Conservation (phyloP, 169 alveolate genomes). For the Plasmodium chabaudi region DNA sequence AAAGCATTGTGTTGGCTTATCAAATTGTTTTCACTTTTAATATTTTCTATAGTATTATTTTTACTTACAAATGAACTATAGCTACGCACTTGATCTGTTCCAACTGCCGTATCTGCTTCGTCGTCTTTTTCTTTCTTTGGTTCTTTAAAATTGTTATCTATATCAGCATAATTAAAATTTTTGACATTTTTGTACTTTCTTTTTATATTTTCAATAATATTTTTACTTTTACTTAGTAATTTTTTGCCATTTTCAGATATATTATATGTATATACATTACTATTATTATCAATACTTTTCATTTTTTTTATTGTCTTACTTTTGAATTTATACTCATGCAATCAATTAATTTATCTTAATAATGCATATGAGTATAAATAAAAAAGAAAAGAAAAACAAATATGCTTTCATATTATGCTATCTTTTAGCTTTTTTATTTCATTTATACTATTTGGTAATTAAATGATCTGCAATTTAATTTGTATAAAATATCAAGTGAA, state of each 20-base stretch:
- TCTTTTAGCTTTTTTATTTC: neutral
- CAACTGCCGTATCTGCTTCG: neutral
- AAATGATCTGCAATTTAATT: neutral
- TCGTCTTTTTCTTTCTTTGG: constrained; percentile 10
- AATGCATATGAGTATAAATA: constrained; percentile 11
- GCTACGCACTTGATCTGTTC: constrained; percentile 14
- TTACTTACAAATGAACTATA: constrained; percentile 28
- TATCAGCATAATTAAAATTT: constrained; percentile 39
- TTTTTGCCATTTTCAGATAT: constrained; percentile 50
- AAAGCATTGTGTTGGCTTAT: constrained; percentile 16
- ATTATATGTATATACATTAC: constrained; percentile 37
- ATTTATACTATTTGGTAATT: neutral
- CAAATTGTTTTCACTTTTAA: constrained; percentile 24
- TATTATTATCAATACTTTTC: constrained; percentile 42
- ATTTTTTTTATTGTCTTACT: constrained; percentile 66
- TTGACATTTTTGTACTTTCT: constrained; percentile 50
- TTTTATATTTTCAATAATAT: constrained; percentile 43
- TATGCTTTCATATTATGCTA: neutral
- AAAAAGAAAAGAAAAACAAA: constrained; percentile 14
- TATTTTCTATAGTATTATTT: constrained; percentile 16
- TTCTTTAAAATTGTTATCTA: constrained; percentile 32
- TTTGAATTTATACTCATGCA: constrained; percentile 8
- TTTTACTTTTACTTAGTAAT: constrained; percentile 23
- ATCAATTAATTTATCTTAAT: constrained; percentile 19
- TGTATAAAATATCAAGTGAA: neutral